Evolutionary conservation across 352 stramenopile species (phyloP), one percentile per base, ranked within the genome.

Genomic region (Phytophthora vignae): DNA sequence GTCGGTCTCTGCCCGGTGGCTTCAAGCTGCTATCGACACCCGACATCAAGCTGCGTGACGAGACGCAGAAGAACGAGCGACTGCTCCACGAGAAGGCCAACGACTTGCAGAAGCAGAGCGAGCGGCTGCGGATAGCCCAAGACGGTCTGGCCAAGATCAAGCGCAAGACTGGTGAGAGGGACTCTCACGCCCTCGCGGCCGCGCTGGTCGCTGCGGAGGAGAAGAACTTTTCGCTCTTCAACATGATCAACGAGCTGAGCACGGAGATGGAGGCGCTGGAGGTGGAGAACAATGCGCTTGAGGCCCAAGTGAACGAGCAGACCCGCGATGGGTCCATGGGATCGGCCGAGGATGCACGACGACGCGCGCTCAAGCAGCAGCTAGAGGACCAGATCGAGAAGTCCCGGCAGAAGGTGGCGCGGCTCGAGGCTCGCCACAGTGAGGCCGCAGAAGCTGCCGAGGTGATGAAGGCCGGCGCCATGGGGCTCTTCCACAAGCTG

Each of bases 141-240:
- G 90, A 96, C 38, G 90, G 88, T 15, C 77, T 98, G 29, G 81
- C 78, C 38, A 94, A 92, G 65, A 97, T 98, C 69, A 91, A 92
- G 69, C 91, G 95, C 64, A 93, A 94, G 46, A 98, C 94, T 6
- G 88, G 90, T 2, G 79, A 98, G 40, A 81, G 56, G 17, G 88
- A 97, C 74, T 82, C 96, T 25, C 77, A 94, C 8, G 90, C 95
- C 55, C 77, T 98, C 40, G 88, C 95, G 17, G 82, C 87, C 40
- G 92, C 86, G 27, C 88, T 98, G 46, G 53, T 98, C 48, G 78
- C 90, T 46, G 92, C 92, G 2, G 94, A 98, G 52, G 93, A 98
- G 66, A 97, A 98, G 74, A 98, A 98, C 76, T 98, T 98, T 64
- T 96, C 87, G 50, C 83, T 98, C 17, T 98, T 98, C 73, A 98